These are phyloP conservation scores for Boletus huronensis DNA, from an alignment of 768 basidiomycete genomes.

Conservation along the genomic window DNA sequence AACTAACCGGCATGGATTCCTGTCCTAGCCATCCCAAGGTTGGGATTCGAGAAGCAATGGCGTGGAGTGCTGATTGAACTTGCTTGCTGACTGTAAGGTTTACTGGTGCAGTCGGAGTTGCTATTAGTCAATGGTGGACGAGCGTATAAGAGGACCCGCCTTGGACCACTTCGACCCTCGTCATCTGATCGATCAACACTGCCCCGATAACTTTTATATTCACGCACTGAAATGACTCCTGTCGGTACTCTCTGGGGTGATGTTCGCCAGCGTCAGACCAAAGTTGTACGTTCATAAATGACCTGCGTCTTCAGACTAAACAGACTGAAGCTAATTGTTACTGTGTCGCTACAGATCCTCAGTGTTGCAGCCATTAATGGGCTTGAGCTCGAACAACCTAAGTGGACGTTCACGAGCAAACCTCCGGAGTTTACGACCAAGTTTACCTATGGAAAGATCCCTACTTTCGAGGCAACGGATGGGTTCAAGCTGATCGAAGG, in stretches of 20 bases:
- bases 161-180: background rate
- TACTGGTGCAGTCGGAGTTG: too few relatives aligned
- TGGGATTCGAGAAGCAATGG: too few relatives aligned
- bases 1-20: too few relatives aligned
- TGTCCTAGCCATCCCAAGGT: too few relatives aligned
- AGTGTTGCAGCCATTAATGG: slow-evolving; percentile 19
- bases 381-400: slow-evolving; percentile 9
- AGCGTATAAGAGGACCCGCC: background rate
- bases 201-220: background rate
- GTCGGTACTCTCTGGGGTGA: slow-evolving; percentile 21
- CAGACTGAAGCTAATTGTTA: background rate
- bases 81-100: too few relatives aligned
- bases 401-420: slow-evolving; percentile 14
- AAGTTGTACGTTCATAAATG: slow-evolving; percentile 10
- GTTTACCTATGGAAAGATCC: slow-evolving; percentile 23
- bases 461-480: slow-evolving; percentile 19
- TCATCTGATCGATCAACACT: background rate
- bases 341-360: slow-evolving; percentile 7
- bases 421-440: slow-evolving; percentile 11
- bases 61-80: too few relatives aligned
- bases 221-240: slow-evolving; percentile 8
- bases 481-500: slow-evolving; percentile 21
- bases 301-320: background rate
- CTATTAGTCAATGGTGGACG: background rate
- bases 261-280: slow-evolving; percentile 19